These are phyloP conservation scores for Yamadazyma taylorii DNA, from an alignment of 1,139 yeast genomes.

Conservation along the genomic window DNA sequence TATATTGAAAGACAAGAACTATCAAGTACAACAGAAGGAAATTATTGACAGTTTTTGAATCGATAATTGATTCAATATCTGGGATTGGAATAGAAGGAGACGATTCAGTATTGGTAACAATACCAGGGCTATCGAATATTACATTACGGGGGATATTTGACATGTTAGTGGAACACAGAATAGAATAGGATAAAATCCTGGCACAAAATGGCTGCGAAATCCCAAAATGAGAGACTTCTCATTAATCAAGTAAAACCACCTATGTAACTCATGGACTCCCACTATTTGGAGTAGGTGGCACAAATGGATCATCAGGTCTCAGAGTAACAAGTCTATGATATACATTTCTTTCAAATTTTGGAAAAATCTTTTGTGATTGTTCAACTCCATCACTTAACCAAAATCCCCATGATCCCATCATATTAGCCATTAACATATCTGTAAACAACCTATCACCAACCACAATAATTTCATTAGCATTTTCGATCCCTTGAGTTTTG, in stretches of 20 bases:
- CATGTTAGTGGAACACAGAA: constrained; percentile 9
- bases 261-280: too few relatives aligned
- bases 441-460: constrained; percentile 91
- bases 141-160: constrained; percentile 8
- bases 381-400: constrained; percentile 84
- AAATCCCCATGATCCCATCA: constrained; percentile 84
- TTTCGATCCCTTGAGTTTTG: constrained; percentile 39
- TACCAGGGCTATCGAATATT: constrained; percentile 4
- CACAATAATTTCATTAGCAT: constrained; percentile 70
- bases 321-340: constrained; percentile 30
- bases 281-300: constrained; percentile 26
- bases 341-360: constrained; percentile 51
- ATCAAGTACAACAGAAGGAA: constrained; percentile 29
- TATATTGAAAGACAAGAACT: constrained; percentile 36
- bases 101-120: background rate
- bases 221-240: too few relatives aligned
- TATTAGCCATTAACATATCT: constrained; percentile 89
- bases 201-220: constrained; percentile 7
- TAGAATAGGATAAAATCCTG: too few relatives aligned
- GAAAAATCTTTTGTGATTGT: constrained; percentile 49
- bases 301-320: constrained; percentile 22
- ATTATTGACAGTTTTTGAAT: constrained; percentile 17
- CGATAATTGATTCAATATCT: constrained; percentile 11
- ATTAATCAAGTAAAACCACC: too few relatives aligned
- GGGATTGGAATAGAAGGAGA: constrained; percentile 2